Conservation (phyloP, 2,329 filamentous ascomycete species). For the Microdochium bolleyi region DNA sequence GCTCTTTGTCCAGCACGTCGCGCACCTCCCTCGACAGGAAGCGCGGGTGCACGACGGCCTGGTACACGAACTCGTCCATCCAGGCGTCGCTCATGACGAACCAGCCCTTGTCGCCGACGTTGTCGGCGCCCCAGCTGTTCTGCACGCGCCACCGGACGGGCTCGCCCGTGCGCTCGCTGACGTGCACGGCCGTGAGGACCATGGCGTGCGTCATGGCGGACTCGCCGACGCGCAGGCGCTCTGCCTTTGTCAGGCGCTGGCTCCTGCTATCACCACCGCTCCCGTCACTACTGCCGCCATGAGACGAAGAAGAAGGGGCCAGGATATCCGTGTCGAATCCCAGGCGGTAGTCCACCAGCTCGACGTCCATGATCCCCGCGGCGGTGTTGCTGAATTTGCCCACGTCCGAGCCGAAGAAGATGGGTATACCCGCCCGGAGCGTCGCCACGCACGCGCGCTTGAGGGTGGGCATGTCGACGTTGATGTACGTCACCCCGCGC, state of each 20-base stretch:
- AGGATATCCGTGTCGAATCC: slow-evolving; percentile 74
- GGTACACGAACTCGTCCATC: slow-evolving; percentile 78
- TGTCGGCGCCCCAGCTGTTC: slow-evolving; percentile 68
- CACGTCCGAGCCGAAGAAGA: slow-evolving; percentile 87
- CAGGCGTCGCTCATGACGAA: slow-evolving; percentile 82
- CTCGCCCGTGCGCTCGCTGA: slow-evolving; percentile 54
- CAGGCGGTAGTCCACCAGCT: slow-evolving; percentile 69
- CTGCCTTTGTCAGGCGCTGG: slow-evolving; percentile 62
- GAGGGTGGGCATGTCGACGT: slow-evolving; percentile 66
- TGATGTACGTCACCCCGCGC: slow-evolving; percentile 70
- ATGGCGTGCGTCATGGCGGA: slow-evolving; percentile 87
- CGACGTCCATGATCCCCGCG: slow-evolving; percentile 73
- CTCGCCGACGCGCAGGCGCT: slow-evolving; percentile 66
- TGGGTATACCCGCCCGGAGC: slow-evolving; percentile 68
- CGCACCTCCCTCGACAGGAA: slow-evolving; percentile 58
- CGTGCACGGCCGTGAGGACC: slow-evolving; percentile 80
- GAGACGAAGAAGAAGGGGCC: not conserved
- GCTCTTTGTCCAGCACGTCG: slow-evolving; percentile 63
- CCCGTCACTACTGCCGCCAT: not conserved
- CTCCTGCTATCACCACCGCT: not conserved
- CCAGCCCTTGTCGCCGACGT: slow-evolving; percentile 68
- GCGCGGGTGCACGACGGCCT: slow-evolving; percentile 72
- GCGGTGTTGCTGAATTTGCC: slow-evolving; percentile 67
- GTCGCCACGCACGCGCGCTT: slow-evolving; percentile 69
- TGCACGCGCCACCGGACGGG: slow-evolving; percentile 77